Conservation (phyloP, 78 protist genomes). For the Dictyostelium purpureum region DNA sequence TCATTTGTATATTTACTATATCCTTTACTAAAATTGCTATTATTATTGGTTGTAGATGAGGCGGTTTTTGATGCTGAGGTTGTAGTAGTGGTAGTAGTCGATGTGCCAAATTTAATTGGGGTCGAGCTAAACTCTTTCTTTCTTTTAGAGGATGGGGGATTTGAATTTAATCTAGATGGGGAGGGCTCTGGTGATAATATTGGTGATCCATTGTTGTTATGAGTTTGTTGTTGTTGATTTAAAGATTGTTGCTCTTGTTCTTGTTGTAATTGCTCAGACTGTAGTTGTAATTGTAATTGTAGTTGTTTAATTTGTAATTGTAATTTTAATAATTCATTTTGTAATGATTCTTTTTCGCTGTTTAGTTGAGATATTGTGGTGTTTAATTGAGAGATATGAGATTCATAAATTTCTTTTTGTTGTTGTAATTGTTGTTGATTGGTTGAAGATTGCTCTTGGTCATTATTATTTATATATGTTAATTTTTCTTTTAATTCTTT, state of each 20-base stretch:
- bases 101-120: neutral
- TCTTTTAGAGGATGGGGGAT: neutral
- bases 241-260: neutral
- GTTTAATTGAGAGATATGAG: neutral
- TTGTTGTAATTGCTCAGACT: neutral
- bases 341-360: slow-evolving; percentile 8
- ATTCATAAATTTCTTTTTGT: neutral
- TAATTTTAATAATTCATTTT: slow-evolving; percentile 1
- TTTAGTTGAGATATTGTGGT: neutral
- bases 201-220: neutral
- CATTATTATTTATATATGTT: neutral
- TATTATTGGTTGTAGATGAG: neutral
- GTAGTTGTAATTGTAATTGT: neutral
- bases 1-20: slow-evolving; percentile 5
- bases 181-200: neutral
- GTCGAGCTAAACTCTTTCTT: neutral
- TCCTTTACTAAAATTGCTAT: neutral
- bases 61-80: neutral
- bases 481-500: neutral
- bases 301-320: neutral
- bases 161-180: neutral
- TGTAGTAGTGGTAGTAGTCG: neutral
- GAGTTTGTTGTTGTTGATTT: neutral
- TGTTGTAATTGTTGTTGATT: neutral
- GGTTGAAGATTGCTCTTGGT: neutral